phyloP scores from a whole-genome alignment of 768 basidiomycete genomes.

The Mycena polygramma region DNA sequence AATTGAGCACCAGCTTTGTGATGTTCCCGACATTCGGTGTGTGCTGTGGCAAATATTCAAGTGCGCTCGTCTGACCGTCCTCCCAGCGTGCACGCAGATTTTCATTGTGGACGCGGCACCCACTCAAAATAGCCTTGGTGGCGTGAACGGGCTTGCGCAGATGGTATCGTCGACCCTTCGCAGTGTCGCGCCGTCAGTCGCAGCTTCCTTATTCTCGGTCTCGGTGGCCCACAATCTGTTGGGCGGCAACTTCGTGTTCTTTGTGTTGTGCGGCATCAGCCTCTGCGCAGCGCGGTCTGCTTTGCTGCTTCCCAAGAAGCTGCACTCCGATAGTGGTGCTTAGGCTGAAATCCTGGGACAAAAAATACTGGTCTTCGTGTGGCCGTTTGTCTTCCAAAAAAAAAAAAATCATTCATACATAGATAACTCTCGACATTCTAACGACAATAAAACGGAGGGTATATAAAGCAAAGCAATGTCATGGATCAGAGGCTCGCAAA shows the following conservation, averaged over 20 bases:
- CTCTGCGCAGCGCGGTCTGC: constrained; percentile 16
- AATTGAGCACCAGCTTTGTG: constrained; percentile 30
- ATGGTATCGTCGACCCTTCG: constrained; percentile 40
- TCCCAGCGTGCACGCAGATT: constrained; percentile 40
- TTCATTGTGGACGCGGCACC: constrained; percentile 41
- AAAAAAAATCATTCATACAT: no score
- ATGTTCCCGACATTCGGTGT: constrained; percentile 38
- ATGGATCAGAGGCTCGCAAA: no score
- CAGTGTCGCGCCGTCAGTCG: constrained; percentile 40
- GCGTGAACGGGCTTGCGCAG: constrained; percentile 47
- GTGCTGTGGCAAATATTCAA: background rate
- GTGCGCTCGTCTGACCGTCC: background rate
- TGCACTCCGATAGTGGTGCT: constrained; percentile 10
- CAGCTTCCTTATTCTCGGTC: constrained; percentile 43
- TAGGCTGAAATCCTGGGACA: background rate
- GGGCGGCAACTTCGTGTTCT: constrained; percentile 41
- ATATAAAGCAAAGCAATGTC: no score
- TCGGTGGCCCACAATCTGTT: constrained; percentile 43
- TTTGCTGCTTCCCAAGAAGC: constrained; percentile 24
- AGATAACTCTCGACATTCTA: no score
- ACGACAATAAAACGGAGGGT: no score
- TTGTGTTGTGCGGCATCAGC: constrained; percentile 24
- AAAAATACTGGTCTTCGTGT: no score
- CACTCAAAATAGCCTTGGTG: constrained; percentile 39
- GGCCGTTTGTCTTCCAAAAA: no score